Conservation (phyloP, 345 rosid genomes). For the Capsella bursapastoris region DNA sequence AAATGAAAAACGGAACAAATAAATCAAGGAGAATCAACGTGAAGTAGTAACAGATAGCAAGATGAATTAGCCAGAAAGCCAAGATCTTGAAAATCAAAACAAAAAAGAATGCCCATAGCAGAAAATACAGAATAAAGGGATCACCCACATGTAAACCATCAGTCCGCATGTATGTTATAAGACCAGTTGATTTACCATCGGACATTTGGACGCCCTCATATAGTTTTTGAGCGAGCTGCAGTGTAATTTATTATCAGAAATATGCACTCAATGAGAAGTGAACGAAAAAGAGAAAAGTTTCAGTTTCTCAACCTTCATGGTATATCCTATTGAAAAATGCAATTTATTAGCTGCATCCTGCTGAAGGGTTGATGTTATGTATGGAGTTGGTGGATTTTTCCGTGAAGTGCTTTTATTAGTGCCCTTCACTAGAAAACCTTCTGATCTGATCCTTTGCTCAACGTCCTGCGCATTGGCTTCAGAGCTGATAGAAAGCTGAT, state of each 20-base stretch:
- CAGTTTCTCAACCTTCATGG: constrained; percentile 80
- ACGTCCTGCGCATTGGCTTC: constrained; percentile 58
- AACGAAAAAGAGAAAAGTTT: constrained; percentile 12
- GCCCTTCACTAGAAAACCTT: constrained; percentile 60
- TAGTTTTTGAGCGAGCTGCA: constrained; percentile 96
- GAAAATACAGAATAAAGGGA: constrained; percentile 37
- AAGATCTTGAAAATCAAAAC: neutral
- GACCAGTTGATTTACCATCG: constrained; percentile 75
- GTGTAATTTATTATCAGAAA: constrained; percentile 32
- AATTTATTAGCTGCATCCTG: constrained; percentile 98
- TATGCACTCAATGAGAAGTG: constrained; percentile 23
- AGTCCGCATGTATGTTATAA: constrained; percentile 94
- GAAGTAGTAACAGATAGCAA: constrained; percentile 18
- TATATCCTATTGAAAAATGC: constrained; percentile 67
- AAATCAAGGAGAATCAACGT: constrained; percentile 18
- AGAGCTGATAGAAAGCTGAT: constrained; percentile 76
- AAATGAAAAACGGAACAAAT: constrained; percentile 30
- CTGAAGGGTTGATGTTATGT: constrained; percentile 97
- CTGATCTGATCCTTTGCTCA: constrained; percentile 59
- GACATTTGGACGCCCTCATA: constrained; percentile 88
- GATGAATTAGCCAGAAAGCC: constrained; percentile 20
- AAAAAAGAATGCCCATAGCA: constrained; percentile 11
- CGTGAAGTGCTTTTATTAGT: constrained; percentile 58
- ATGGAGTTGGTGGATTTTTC: constrained; percentile 91
- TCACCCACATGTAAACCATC: constrained; percentile 93